phyloP scores from a whole-genome alignment of 768 basidiomycete species.

The Rhodosporidiobolus sp. region DNA sequence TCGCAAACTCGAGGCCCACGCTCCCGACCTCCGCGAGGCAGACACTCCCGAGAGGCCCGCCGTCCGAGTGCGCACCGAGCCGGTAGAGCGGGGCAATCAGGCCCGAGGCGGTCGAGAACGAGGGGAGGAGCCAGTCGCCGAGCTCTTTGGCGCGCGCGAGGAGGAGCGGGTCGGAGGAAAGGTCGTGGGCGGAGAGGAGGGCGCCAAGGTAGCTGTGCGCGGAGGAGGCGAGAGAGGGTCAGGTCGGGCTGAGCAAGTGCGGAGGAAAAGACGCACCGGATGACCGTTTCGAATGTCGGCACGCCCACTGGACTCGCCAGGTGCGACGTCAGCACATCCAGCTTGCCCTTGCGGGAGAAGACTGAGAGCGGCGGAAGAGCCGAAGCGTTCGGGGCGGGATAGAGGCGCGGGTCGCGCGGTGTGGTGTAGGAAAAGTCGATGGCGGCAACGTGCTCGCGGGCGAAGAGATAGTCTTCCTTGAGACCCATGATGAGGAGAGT shows the following conservation, averaged over 20 bases:
- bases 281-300: conserved; percentile 51
- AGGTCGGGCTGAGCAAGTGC: neutral
- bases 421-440: conserved; percentile 40
- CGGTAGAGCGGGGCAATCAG: conserved; percentile 47
- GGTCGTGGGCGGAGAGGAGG: conserved; percentile 50
- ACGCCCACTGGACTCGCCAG: conserved; percentile 30
- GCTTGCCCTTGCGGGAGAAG: no score
- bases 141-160: conserved; percentile 50
- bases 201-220: conserved; percentile 48
- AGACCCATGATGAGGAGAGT: conserved; percentile 39
- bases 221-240: no score
- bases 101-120: conserved; percentile 48
- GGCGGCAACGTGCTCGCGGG: conserved; percentile 39
- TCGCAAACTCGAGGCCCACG: conserved; percentile 50
- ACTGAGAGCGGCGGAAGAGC: neutral
- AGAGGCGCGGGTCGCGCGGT: neutral
- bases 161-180: conserved; percentile 50
- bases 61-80: conserved; percentile 45
- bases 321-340: conserved; percentile 19
- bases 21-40: conserved; percentile 49
- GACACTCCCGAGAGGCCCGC: conserved; percentile 37
- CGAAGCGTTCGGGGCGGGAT: neutral
- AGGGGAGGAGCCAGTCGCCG: conserved; percentile 46
- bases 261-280: conserved; percentile 41
- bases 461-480: conserved; percentile 39